These are phyloP conservation scores for Adansonia gregorii DNA, from an alignment of 441 rosid genomes.

Conservation along the genomic window DNA sequence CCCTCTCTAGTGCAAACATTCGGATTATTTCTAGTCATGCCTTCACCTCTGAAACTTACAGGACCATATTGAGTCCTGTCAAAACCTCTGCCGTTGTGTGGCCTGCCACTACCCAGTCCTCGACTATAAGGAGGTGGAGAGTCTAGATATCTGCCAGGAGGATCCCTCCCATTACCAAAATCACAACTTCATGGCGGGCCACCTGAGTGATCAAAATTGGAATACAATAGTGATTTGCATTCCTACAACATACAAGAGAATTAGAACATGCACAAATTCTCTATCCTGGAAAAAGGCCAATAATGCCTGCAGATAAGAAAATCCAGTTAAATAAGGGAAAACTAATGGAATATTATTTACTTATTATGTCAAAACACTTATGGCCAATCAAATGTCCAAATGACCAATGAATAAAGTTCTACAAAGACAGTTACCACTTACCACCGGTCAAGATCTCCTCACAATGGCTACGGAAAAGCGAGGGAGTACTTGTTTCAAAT, in stretches of 20 bases:
- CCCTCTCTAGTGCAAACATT: constrained; percentile 44
- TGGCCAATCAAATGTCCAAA: not conserved
- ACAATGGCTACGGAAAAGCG: not conserved
- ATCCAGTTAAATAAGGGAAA: constrained; percentile 14
- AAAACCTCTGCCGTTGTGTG: constrained; percentile 54
- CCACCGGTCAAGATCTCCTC: constrained; percentile 7
- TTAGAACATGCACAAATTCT: constrained; percentile 75
- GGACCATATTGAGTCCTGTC: constrained; percentile 67
- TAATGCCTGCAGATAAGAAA: constrained; percentile 38
- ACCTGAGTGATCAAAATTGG: constrained; percentile 61
- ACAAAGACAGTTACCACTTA: constrained; percentile 7
- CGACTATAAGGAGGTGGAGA: constrained; percentile 64
- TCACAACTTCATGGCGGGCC: constrained; percentile 56
- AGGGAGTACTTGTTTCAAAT: constrained; percentile 4
- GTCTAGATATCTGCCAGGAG: constrained; percentile 64
- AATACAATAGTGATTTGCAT: constrained; percentile 55
- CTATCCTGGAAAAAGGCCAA: constrained; percentile 62
- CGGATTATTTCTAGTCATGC: constrained; percentile 55
- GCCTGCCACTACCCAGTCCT: constrained; percentile 72
- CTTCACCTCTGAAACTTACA: constrained; percentile 58
- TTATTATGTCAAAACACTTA: not conserved
- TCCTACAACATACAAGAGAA: constrained; percentile 68
- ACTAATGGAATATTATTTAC: not conserved
- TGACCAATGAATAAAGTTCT: not conserved
- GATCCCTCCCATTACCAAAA: constrained; percentile 47